These are phyloP conservation scores for Boletus tylopilopsis DNA, from an alignment of 768 basidiomycete genomes.

Conservation along the genomic window DNA sequence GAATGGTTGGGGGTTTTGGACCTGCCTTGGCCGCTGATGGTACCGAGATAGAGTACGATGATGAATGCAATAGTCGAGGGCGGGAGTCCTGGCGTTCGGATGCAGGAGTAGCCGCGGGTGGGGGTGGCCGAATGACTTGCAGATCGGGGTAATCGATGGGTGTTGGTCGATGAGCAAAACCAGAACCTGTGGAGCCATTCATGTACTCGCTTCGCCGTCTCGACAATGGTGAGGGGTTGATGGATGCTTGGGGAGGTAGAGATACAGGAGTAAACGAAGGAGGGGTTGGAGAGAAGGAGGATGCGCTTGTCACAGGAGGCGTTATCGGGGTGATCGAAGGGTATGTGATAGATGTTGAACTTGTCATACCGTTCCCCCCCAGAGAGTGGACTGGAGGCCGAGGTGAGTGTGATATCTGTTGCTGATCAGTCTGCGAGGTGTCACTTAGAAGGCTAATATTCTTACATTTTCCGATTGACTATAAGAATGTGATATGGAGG, in stretches of 20 bases:
- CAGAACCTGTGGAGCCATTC: slow-evolving; percentile 65
- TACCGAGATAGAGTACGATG: slow-evolving; percentile 32
- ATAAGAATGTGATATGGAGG: slow-evolving; percentile 44
- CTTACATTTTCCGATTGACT: slow-evolving; percentile 51
- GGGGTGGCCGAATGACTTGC: slow-evolving; percentile 71
- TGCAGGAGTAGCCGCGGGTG: slow-evolving; percentile 64
- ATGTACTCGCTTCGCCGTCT: slow-evolving; percentile 74
- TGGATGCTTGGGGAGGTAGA: slow-evolving; percentile 80
- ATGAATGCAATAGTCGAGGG: slow-evolving; percentile 43
- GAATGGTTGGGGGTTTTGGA: slow-evolving; percentile 63
- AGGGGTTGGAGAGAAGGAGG: slow-evolving; percentile 40
- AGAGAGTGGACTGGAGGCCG: slow-evolving; percentile 33
- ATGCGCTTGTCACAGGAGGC: slow-evolving; percentile 34
- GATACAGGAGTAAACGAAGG: slow-evolving; percentile 41
- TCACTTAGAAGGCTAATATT: slow-evolving; percentile 2
- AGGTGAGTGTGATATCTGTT: slow-evolving; percentile 36
- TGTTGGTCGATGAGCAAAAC: slow-evolving; percentile 40
- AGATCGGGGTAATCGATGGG: slow-evolving; percentile 82
- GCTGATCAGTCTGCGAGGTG: slow-evolving; percentile 9
- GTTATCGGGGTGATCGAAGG: slow-evolving; percentile 42
- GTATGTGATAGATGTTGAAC: slow-evolving; percentile 49
- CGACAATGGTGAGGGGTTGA: slow-evolving; percentile 72
- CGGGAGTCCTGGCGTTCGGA: slow-evolving; percentile 77
- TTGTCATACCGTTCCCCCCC: slow-evolving; percentile 34
- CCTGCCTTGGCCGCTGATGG: slow-evolving; percentile 23